These are phyloP conservation scores for Sclerotinia trifoliorum DNA, from an alignment of 2,329 filamentous ascomycete species.

Conservation along the genomic window DNA sequence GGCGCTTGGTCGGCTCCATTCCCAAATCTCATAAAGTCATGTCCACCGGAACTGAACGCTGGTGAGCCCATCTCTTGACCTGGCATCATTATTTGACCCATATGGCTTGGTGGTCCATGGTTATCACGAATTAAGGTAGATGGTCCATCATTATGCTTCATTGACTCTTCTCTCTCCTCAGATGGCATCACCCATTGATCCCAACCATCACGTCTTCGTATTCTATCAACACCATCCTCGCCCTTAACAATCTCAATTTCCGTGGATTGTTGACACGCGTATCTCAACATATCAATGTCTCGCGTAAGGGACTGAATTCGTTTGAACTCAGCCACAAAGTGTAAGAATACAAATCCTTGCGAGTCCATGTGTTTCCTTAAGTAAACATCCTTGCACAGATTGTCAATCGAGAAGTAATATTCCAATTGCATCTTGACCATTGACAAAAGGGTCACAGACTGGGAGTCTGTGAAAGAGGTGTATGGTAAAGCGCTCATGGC, in stretches of 20 bases:
- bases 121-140: slow-evolving; percentile 39
- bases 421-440: slow-evolving; percentile 60
- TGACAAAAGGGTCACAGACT: slow-evolving; percentile 41
- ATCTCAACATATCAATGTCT: slow-evolving; percentile 71
- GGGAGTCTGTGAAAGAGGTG: slow-evolving; percentile 57
- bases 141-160: slow-evolving; percentile 74
- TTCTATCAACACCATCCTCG: slow-evolving; percentile 73
- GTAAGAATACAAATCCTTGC: slow-evolving; percentile 83
- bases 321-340: slow-evolving; percentile 81
- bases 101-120: slow-evolving; percentile 28
- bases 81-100: slow-evolving; percentile 34
- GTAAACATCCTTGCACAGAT: slow-evolving; percentile 89
- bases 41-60: slow-evolving; percentile 38
- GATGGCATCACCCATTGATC: slow-evolving; percentile 73
- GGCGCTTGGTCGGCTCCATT: slow-evolving; percentile 29
- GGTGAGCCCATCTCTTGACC: slow-evolving; percentile 35
- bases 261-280: slow-evolving; percentile 69
- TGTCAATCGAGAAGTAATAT: slow-evolving; percentile 97
- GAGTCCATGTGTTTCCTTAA: slow-evolving; percentile 91
- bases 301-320: slow-evolving; percentile 72
- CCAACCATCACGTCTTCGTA: slow-evolving; percentile 76
- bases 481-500: slow-evolving; percentile 59
- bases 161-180: slow-evolving; percentile 68
- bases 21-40: slow-evolving; percentile 33
- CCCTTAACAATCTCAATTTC: slow-evolving; percentile 73